Percentiles rank a stretch among this genome's conserved stretches.
phyloP scores from a whole-genome alignment of 2,329 filamentous ascomycete species.

The Xylariaceae sp. region DNA sequence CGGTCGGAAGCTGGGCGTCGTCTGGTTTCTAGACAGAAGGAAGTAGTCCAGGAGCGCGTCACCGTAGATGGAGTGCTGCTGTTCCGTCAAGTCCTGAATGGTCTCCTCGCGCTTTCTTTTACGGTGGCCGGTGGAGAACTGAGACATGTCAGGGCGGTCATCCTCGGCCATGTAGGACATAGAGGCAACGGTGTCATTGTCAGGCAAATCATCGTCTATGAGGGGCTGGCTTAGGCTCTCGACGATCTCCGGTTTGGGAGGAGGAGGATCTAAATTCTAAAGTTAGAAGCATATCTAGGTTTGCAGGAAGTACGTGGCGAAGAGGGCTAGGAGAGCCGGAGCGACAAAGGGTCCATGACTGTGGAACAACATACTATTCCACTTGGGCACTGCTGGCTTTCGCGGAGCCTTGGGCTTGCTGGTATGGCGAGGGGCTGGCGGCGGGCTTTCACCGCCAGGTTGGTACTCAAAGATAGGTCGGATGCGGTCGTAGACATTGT shows the following conservation, averaged over 20 bases:
- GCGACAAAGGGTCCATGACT: too few relatives aligned
- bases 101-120: constrained; percentile 76
- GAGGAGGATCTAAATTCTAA: constrained; percentile 31
- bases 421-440: constrained; percentile 88
- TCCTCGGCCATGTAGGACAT: constrained; percentile 84
- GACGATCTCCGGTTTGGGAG: constrained; percentile 55
- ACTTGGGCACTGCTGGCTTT: constrained; percentile 63
- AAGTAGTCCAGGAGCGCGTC: constrained; percentile 97
- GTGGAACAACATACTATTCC: constrained; percentile 39
- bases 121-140: constrained; percentile 56
- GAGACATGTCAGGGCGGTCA: constrained; percentile 69
- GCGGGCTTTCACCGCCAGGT: constrained; percentile 81
- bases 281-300: background rate
- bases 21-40: constrained; percentile 71
- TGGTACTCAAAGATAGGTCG: constrained; percentile 86
- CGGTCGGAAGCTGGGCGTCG: constrained; percentile 68
- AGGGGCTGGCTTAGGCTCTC: constrained; percentile 62
- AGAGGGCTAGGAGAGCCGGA: too few relatives aligned
- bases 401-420: constrained; percentile 80
- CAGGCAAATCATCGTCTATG: constrained; percentile 76
- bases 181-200: constrained; percentile 78
- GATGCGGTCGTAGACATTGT: constrained; percentile 81
- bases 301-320: background rate
- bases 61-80: constrained; percentile 86
- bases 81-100: constrained; percentile 65